Evolutionary conservation across 768 basidiomycete genomes (phyloP).

Genomic region (Termitomyces titanicus): DNA sequence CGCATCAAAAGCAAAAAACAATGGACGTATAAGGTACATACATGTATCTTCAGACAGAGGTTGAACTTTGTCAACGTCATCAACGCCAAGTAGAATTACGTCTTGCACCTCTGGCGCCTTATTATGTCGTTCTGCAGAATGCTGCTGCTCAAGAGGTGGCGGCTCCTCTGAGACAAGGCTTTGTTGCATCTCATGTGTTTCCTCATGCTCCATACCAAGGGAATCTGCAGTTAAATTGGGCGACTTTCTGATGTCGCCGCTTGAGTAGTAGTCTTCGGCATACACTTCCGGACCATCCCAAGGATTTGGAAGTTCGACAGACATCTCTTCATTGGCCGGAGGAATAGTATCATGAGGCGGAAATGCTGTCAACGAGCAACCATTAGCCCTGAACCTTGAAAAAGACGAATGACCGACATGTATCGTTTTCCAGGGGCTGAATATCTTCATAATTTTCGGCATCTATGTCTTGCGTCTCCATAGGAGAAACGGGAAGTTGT

Average conservation of each 20-base stretch:
- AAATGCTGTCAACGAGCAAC: constrained; percentile 4
- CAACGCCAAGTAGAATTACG: constrained; percentile 1
- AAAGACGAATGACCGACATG: constrained; percentile 20
- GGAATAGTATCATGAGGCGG: constrained; percentile 21
- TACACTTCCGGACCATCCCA: constrained; percentile 31
- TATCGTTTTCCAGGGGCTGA: constrained; percentile 30
- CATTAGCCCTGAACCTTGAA: background rate
- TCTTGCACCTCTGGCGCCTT: background rate
- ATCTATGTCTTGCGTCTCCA: background rate
- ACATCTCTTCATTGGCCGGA: constrained; percentile 1
- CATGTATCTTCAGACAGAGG: constrained; percentile 29
- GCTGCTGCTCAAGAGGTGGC: background rate
- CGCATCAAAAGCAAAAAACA: background rate
- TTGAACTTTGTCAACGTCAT: constrained; percentile 18
- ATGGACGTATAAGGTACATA: constrained; percentile 13
- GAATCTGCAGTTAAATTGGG: constrained; percentile 2
- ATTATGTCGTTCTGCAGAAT: background rate
- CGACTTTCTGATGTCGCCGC: constrained; percentile 18
- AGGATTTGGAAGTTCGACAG: constrained; percentile 29
- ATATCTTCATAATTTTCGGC: constrained; percentile 14
- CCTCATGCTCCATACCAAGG: constrained; percentile 5
- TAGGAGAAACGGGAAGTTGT: background rate
- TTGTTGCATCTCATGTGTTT: background rate
- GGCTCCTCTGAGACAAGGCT: background rate
- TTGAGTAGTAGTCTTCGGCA: constrained; percentile 34